phyloP scores from a whole-genome alignment of 257 asterid genomes.

The Scutellaria baicalensis region DNA sequence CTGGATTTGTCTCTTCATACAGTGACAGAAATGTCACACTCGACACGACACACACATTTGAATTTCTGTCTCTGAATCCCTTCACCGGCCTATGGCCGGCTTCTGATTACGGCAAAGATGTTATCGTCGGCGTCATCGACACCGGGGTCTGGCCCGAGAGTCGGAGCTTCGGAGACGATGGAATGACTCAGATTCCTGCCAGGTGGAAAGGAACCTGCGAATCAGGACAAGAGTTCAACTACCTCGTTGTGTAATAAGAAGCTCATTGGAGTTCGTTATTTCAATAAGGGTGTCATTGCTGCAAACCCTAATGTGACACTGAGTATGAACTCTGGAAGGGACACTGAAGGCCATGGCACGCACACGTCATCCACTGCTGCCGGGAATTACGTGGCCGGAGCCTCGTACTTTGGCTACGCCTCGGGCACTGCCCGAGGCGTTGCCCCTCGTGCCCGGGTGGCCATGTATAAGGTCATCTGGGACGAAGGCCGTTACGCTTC shows the following conservation, averaged over 20 bases:
- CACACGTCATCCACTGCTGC: slow-evolving; percentile 44
- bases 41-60: slow-evolving; percentile 44
- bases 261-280: slow-evolving; percentile 36
- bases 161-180: slow-evolving; percentile 32
- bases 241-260: slow-evolving; percentile 35
- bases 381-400: slow-evolving; percentile 33
- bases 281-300: slow-evolving; percentile 35
- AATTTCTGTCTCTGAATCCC: slow-evolving; percentile 37
- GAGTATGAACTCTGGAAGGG: slow-evolving; percentile 34
- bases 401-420: slow-evolving; percentile 41
- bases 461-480: slow-evolving; percentile 31
- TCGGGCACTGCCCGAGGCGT: slow-evolving; percentile 35
- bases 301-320: slow-evolving; percentile 17
- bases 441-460: slow-evolving; percentile 42
- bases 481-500: slow-evolving; percentile 27
- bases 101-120: slow-evolving; percentile 32
- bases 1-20: slow-evolving; percentile 36
- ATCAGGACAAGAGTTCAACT: slow-evolving; percentile 30
- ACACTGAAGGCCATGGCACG: slow-evolving; percentile 39
- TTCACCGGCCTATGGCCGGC: slow-evolving; percentile 45
- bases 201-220: slow-evolving; percentile 47
- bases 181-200: slow-evolving; percentile 30
- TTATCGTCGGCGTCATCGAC: slow-evolving; percentile 42
- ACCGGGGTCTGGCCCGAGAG: slow-evolving; percentile 53
- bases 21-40: slow-evolving; percentile 20